These are phyloP conservation scores for Suhomyces choctaworum DNA, from an alignment of 1,139 yeast species.

Conservation along the genomic window DNA sequence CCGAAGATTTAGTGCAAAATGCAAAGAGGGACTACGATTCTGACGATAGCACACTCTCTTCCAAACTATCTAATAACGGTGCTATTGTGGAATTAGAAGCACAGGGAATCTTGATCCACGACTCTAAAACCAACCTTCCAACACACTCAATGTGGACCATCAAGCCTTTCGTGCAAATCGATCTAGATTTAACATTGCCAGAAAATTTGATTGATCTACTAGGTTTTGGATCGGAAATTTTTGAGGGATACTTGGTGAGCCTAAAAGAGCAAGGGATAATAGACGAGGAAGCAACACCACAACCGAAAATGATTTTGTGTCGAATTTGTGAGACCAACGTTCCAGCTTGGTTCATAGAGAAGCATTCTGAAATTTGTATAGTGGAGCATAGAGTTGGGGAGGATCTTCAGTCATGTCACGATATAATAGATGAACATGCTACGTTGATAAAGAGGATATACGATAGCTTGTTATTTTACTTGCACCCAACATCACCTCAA, in stretches of 20 bases:
- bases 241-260: constrained; percentile 69
- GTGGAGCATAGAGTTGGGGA: constrained; percentile 84
- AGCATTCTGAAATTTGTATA: constrained; percentile 84
- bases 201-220: constrained; percentile 63
- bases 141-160: constrained; percentile 93
- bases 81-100: constrained; percentile 79
- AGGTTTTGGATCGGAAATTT: constrained; percentile 87
- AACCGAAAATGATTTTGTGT: constrained; percentile 78
- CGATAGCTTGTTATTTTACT: constrained; percentile 38
- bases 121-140: constrained; percentile 57
- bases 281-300: constrained; percentile 66
- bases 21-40: constrained; percentile 11
- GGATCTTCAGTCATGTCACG: constrained; percentile 76
- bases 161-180: constrained; percentile 69
- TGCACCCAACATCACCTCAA: constrained; percentile 8
- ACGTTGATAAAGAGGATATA: constrained; percentile 49
- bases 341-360: constrained; percentile 97
- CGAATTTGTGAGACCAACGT: constrained; percentile 87
- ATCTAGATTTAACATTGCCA: constrained; percentile 67
- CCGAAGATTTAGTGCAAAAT: constrained; percentile 7
- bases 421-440: constrained; percentile 71
- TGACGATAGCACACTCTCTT: constrained; percentile 25
- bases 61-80: constrained; percentile 54
- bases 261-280: constrained; percentile 62
- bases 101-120: constrained; percentile 90